Percentiles rank a stretch among this genome's conserved stretches.
Evolutionary conservation across 1,139 yeast species (phyloP).

Genomic region (Taiozyma sp.): DNA sequence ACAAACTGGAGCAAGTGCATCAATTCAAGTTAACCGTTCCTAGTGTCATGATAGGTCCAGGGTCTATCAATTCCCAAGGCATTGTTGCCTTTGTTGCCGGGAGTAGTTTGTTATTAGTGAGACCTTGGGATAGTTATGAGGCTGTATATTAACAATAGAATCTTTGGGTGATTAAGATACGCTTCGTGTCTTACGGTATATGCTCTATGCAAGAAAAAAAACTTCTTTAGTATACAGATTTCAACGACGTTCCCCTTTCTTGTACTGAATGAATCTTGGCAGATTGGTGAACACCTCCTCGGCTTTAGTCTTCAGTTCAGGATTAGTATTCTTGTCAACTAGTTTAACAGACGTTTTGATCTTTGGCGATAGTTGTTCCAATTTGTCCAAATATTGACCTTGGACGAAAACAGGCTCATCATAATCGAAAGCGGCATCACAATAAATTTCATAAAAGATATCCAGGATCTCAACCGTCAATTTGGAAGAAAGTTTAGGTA

Average conservation of each 20-base stretch:
- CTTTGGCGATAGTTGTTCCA: constrained; percentile 41
- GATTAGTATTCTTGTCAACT: constrained; percentile 63
- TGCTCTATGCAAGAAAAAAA: not conserved
- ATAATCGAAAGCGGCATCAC: constrained; percentile 65
- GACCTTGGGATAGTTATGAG: constrained; percentile 24
- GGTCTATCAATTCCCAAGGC: constrained; percentile 20
- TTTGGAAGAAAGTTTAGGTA: constrained; percentile 24
- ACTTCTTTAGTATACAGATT: not conserved
- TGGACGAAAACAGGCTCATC: constrained; percentile 65
- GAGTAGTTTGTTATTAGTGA: constrained; percentile 15
- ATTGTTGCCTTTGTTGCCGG: constrained; percentile 21
- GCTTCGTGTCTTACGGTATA: no score
- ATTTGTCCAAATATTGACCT: constrained; percentile 41
- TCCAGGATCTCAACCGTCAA: constrained; percentile 59
- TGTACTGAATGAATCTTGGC: constrained; percentile 75
- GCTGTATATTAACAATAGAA: constrained; percentile 7
- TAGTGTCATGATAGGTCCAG: constrained; percentile 14
- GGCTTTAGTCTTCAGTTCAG: constrained; percentile 55
- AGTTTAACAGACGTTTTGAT: constrained; percentile 47
- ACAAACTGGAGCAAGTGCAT: constrained; percentile 12
- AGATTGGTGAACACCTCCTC: constrained; percentile 68
- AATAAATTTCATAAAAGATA: constrained; percentile 71
- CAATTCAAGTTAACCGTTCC: constrained; percentile 20
- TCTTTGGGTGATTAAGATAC: no score
- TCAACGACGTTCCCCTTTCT: constrained; percentile 35